A percentile compares a stretch with the other conserved stretches of the same genome.
These are phyloP conservation scores for Pleurotus eryngii DNA, from an alignment of 768 basidiomycete species.

Conservation along the genomic window DNA sequence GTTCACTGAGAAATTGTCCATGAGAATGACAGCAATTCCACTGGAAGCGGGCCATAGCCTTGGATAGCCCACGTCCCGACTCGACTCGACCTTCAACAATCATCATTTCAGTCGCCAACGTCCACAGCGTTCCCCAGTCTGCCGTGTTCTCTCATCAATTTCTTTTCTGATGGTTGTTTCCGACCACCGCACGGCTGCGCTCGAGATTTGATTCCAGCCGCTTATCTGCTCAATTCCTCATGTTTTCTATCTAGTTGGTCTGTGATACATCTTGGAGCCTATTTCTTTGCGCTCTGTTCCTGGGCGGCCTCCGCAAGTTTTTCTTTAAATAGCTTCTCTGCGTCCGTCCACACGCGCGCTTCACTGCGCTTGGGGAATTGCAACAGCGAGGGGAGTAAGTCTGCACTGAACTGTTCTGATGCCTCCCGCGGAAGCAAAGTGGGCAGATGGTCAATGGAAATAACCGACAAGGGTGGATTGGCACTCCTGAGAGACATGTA, in stretches of 20 bases:
- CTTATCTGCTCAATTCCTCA: background rate
- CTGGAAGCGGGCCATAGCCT: background rate
- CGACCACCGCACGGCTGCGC: too few species aligned
- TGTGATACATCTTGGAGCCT: constrained; percentile 1
- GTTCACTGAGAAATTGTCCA: background rate
- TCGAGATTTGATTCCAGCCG: too few species aligned
- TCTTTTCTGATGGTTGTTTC: background rate
- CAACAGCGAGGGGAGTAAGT: constrained; percentile 83
- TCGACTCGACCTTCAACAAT: background rate
- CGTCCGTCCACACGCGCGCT: constrained; percentile 84
- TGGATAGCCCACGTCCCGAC: background rate
- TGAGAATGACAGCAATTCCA: background rate
- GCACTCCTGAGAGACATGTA: constrained; percentile 38
- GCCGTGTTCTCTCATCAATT: background rate
- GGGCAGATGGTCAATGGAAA: constrained; percentile 96
- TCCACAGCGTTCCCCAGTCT: background rate
- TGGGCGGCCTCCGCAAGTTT: constrained; percentile 42
- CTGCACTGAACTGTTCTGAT: constrained; percentile 91
- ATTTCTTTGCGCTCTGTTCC: constrained; percentile 29
- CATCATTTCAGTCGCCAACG: background rate
- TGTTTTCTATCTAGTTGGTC: background rate
- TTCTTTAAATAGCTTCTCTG: constrained; percentile 76
- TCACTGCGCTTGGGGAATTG: constrained; percentile 65
- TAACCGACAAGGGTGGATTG: constrained; percentile 72
- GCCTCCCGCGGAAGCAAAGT: constrained; percentile 94